These are phyloP conservation scores for Eucalyptus polyanthemos DNA, from an alignment of 345 rosid species.

Conservation along the genomic window DNA sequence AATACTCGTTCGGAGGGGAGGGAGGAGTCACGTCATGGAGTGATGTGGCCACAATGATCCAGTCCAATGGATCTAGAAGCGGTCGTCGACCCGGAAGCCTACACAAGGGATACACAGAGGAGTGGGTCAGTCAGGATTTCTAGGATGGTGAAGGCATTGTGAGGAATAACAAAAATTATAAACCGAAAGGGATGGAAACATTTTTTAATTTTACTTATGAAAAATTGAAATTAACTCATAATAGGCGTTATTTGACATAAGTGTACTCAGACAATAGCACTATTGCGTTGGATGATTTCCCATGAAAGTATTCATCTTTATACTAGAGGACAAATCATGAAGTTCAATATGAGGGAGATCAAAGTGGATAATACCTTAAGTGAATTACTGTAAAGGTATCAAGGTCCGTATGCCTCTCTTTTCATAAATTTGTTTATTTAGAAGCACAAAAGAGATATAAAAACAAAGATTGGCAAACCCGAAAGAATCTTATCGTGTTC, in stretches of 20 bases:
- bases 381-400: not conserved
- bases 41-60: not conserved
- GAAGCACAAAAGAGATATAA: not conserved
- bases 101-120: no score
- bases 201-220: not conserved
- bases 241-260: not conserved
- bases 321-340: not conserved
- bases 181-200: not conserved
- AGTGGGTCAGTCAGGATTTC: not conserved
- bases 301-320: not conserved
- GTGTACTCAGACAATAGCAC: not conserved
- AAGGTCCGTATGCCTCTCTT: rapidly evolving
- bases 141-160: not conserved
- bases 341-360: rapidly evolving
- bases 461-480: rapidly evolving
- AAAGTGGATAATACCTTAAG: rapidly evolving
- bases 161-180: not conserved
- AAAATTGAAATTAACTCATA: not conserved
- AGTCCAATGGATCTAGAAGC: not conserved
- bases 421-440: not conserved
- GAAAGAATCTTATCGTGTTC: not conserved
- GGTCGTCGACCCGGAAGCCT: not conserved
- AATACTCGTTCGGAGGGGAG: not conserved
- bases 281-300: not conserved
- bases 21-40: not conserved